Conservation (phyloP, 192 early-diverging fungal species). For the Backusella luteola region DNA sequence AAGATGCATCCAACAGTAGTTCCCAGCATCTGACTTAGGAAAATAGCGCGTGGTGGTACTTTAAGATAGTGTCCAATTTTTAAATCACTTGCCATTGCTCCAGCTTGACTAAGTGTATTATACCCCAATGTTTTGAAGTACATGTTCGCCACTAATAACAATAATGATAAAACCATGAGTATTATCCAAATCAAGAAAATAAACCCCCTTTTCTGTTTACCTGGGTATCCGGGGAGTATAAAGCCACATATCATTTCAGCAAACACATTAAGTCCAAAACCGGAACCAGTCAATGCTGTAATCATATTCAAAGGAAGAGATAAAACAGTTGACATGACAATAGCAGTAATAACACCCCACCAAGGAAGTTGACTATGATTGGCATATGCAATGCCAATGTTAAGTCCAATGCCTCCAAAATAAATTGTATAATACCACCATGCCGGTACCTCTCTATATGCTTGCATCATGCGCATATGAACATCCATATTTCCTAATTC, state of each 20-base stretch:
- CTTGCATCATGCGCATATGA: slow-evolving; percentile 61
- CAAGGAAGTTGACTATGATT: slow-evolving; percentile 31
- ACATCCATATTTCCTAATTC: slow-evolving; percentile 45
- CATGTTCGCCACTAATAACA: slow-evolving; percentile 39
- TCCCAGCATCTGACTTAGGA: slow-evolving; percentile 57
- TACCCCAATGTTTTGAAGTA: slow-evolving; percentile 51
- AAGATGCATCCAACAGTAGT: slow-evolving; percentile 47
- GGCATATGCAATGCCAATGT: slow-evolving; percentile 35
- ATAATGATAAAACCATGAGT: neutral
- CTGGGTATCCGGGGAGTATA: slow-evolving; percentile 45
- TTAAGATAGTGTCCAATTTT: slow-evolving; percentile 71
- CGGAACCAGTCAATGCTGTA: slow-evolving; percentile 42
- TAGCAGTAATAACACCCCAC: slow-evolving; percentile 35
- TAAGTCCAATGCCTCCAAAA: slow-evolving; percentile 41
- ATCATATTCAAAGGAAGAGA: slow-evolving; percentile 53
- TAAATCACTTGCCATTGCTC: slow-evolving; percentile 44
- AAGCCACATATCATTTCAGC: slow-evolving; percentile 44
- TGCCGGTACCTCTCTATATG: slow-evolving; percentile 66
- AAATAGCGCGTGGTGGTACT: slow-evolving; percentile 64
- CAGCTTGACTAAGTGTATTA: slow-evolving; percentile 42
- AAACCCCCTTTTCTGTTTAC: slow-evolving; percentile 1
- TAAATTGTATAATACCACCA: slow-evolving; percentile 68
- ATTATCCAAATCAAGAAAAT: neutral
- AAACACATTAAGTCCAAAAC: slow-evolving; percentile 47
- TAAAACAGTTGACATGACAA: slow-evolving; percentile 37